Base-by-base conservation (phyloP, 2,329 filamentous ascomycete species). In the Fusarium kyushuense region DNA sequence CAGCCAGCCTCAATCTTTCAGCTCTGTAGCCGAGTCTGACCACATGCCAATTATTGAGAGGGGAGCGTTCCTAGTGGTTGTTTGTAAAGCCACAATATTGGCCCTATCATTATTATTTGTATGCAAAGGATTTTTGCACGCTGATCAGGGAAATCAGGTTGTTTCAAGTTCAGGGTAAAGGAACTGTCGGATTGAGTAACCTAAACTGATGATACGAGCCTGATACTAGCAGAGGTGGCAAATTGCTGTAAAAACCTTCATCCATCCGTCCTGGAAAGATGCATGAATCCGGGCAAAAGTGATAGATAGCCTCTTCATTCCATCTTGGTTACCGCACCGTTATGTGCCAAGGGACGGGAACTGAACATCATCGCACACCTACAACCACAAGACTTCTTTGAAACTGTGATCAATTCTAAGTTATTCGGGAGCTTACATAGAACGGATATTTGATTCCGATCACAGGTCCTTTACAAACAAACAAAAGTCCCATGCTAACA, bases 1-100 rank as follows among this genome's bases (percentile, higher is more conserved):
- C 45, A 23, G 40, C 59, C 59, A 59, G 61, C 61, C 61, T 64
- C 46, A 43, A 12, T 38, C 25, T 47, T 53, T 64, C 61, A 64
- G 61, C 61, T 64, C 32, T 23, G 6, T 35, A 19, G n/a, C n/a
- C n/a, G 23, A 38, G n/a, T 21, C 47, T 40, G 33, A 38, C 10
- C 36, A 29, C 59, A 65, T 47, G 23, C 46, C 59, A 59, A 23
- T 43, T 59, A 33, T 59, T 25, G 40, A 7, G 19, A 42, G 43
- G 33, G 40, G 16, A 27, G 38, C 19, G 16, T 40, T 23, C 21
- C 14, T 23, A 30, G 25, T 48, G 59, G 41, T 16, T 29, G 46
- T 42, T 27, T 23, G 21, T 1, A 43, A 65, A 65, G 60, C 61
- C 61, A 65, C 60, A 43, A 43, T 58, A 58, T 49, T 41, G 40